Evolutionary conservation across 352 stramenopile species (phyloP).

Genomic region (Globisporangium cylindrosporum): DNA sequence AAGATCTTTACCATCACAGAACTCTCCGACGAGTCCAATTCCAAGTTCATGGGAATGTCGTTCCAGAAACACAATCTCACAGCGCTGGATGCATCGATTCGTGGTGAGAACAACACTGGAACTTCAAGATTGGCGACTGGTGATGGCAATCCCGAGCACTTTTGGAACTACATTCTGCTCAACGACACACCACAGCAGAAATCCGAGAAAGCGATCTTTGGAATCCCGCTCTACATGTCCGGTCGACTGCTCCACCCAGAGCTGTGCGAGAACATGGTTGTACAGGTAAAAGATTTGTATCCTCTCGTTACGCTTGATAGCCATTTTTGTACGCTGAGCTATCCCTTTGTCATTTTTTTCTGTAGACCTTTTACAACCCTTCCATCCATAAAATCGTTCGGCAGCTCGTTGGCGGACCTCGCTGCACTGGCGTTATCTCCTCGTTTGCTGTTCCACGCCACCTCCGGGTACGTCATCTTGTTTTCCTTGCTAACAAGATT

Average conservation of each 20-base stretch:
- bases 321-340: neutral
- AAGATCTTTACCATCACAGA: constrained; percentile 86
- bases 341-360: neutral
- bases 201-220: constrained; percentile 75
- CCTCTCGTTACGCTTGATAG: neutral
- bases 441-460: constrained; percentile 45
- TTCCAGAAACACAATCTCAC: constrained; percentile 49
- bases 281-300: constrained; percentile 35
- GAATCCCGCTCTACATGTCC: constrained; percentile 82
- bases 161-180: constrained; percentile 71
- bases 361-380: constrained; percentile 78
- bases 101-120: neutral
- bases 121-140: neutral
- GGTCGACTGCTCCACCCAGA: constrained; percentile 76
- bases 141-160: constrained; percentile 27
- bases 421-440: constrained; percentile 73
- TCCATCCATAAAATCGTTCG: constrained; percentile 86
- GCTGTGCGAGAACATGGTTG: constrained; percentile 85
- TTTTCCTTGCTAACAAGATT: neutral
- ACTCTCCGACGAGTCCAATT: constrained; percentile 79
- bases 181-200: constrained; percentile 59
- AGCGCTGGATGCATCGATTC: neutral
- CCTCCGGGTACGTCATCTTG: constrained; percentile 34
- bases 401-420: constrained; percentile 70
- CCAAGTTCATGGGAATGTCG: constrained; percentile 83